Conservation (phyloP, 495 filamentous ascomycete species). For the Astrothelium macrocarpum region DNA sequence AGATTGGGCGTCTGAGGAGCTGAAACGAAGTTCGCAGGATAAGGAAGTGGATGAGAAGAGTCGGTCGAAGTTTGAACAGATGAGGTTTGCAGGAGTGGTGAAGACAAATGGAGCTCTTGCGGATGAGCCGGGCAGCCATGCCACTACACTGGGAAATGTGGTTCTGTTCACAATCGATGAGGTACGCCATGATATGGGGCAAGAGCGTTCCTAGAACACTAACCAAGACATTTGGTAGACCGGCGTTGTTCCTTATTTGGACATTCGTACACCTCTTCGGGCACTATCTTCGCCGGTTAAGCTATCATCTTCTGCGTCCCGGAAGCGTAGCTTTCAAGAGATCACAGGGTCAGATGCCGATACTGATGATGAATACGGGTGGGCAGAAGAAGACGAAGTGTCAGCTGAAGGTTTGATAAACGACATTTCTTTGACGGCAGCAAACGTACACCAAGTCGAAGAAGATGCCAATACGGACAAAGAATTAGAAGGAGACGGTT, state of each 20-base stretch:
- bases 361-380: constrained; percentile 25
- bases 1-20: constrained; percentile 41
- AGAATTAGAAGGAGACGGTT: too few species aligned
- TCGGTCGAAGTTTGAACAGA: constrained; percentile 13
- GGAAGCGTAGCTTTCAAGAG: constrained; percentile 21
- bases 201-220: not conserved
- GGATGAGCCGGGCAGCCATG: not conserved
- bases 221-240: not conserved
- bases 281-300: constrained; percentile 2
- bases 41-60: constrained; percentile 25
- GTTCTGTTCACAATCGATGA: constrained; percentile 24
- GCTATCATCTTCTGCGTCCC: not conserved
- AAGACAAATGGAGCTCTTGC: constrained; percentile 20
- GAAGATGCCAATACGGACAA: not conserved
- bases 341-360: constrained; percentile 26
- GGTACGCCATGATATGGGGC: not conserved
- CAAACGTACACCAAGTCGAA: too few species aligned
- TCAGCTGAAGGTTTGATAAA: constrained; percentile 6
- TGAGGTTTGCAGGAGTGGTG: constrained; percentile 23
- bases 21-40: constrained; percentile 18
- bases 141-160: constrained; percentile 12
- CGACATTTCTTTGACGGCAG: not conserved
- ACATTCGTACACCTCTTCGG: not conserved
- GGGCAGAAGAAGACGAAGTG: constrained; percentile 22
- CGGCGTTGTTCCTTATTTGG: not conserved